A percentile compares a stretch with the other conserved stretches of the same genome.
These are phyloP conservation scores for Kodamaea restingae DNA, from an alignment of 805 yeast species.

Conservation along the genomic window DNA sequence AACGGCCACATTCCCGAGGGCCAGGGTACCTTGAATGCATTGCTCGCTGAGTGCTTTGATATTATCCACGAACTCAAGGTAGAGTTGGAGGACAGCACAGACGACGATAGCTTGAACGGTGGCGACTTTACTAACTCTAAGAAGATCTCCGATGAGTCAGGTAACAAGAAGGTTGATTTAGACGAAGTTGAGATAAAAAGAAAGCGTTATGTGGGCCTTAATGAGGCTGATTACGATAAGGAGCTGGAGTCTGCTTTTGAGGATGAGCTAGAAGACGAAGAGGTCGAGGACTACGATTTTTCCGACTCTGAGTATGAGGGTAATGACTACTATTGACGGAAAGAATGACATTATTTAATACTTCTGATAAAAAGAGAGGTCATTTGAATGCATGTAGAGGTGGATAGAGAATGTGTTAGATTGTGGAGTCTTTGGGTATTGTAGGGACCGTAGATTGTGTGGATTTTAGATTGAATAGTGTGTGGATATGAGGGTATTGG, in stretches of 20 bases:
- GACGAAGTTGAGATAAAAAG: conserved; percentile 45
- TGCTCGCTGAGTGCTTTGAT: conserved; percentile 92
- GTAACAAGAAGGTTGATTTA: conserved; percentile 23
- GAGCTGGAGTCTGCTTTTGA: conserved; percentile 33
- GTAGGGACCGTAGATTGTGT: no score
- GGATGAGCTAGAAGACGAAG: conserved; percentile 14
- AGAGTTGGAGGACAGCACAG: conserved; percentile 67
- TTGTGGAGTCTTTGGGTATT: no score
- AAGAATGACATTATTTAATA: no score
- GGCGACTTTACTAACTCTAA: conserved; percentile 14
- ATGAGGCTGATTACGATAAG: conserved; percentile 44
- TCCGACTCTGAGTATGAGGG: conserved; percentile 36
- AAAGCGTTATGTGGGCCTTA: conserved; percentile 39
- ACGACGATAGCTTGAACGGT: conserved; percentile 18
- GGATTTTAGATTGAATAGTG: no score
- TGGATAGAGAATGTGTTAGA: no score
- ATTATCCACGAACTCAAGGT: conserved; percentile 85
- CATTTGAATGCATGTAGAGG: no score
- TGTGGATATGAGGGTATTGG: no score
- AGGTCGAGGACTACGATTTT: conserved; percentile 13
- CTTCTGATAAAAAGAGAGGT: no score
- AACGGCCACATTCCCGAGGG: conserved; percentile 95
- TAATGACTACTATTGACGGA: conserved; percentile 38
- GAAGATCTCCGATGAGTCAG: conserved; percentile 11
- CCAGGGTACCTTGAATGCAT: conserved; percentile 89